Evolutionary conservation across 495 filamentous ascomycete species (phyloP).

Genomic region (Gamarada debralockiae): DNA sequence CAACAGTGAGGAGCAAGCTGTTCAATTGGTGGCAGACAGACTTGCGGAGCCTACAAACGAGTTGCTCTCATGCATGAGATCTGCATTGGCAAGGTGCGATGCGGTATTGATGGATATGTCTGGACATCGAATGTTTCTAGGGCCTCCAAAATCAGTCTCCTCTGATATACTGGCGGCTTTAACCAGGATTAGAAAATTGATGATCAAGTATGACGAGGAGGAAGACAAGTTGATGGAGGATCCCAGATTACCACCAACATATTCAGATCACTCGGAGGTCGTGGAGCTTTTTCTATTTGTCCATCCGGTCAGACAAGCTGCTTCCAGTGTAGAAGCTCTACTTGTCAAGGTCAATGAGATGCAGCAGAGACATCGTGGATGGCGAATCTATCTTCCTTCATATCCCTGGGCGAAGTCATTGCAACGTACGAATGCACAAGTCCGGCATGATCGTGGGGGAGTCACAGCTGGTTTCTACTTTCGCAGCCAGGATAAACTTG

Average conservation of each 20-base stretch:
- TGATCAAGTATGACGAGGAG: conserved; percentile 31
- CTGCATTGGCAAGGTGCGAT: conserved; percentile 39
- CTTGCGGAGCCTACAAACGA: conserved; percentile 41
- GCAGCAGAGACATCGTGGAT: conserved; percentile 31
- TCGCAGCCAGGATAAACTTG: conserved; percentile 43
- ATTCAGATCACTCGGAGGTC: conserved; percentile 37
- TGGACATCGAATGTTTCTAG: conserved; percentile 38
- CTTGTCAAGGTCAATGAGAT: conserved; percentile 42
- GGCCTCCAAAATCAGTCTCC: conserved; percentile 30
- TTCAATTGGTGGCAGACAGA: conserved; percentile 34
- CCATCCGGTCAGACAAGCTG: conserved; percentile 49
- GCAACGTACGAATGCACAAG: conserved; percentile 50
- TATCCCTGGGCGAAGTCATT: conserved; percentile 49
- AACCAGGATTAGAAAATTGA: conserved; percentile 31
- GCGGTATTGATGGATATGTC: conserved; percentile 44
- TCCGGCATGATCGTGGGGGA: conserved; percentile 55
- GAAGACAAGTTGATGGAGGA: conserved; percentile 28
- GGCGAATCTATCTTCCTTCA: conserved; percentile 41
- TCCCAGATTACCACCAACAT: conserved; percentile 28
- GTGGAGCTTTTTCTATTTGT: conserved; percentile 52
- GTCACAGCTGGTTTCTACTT: conserved; percentile 52
- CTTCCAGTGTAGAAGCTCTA: conserved; percentile 40
- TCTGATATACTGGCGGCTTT: conserved; percentile 30
- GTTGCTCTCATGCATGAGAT: conserved; percentile 42
- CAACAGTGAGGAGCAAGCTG: conserved; percentile 21